Evolutionary conservation across 768 basidiomycete species (phyloP).

Genomic region (Boletales sp.): DNA sequence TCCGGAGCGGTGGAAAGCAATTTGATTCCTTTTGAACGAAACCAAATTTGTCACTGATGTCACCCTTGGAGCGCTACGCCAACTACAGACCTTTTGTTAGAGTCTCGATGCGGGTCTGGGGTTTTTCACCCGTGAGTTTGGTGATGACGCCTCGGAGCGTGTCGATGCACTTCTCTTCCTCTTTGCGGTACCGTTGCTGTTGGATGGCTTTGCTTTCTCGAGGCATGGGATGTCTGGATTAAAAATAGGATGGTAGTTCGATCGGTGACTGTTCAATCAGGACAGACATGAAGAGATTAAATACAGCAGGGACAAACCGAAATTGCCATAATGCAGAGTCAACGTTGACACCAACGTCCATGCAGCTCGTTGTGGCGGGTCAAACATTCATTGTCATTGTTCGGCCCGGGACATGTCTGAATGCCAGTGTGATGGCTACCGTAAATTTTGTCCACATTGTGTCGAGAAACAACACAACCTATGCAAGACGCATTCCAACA

Average conservation of each 20-base stretch:
- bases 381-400: neutral
- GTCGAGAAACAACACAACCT: no score
- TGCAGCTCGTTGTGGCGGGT: neutral
- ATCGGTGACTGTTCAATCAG: neutral
- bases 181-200: conserved; percentile 21
- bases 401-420: neutral
- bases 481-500: no score
- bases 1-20: conserved; percentile 5
- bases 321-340: neutral
- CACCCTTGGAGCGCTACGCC: neutral
- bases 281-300: conserved; percentile 2
- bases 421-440: no score
- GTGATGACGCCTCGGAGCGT: conserved; percentile 16
- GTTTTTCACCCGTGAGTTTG: conserved; percentile 14
- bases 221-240: neutral
- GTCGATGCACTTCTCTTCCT: conserved; percentile 21
- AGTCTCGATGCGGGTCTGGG: conserved; percentile 18
- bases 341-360: neutral
- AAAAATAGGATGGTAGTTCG: neutral
- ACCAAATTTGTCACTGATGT: neutral
- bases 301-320: neutral
- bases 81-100: conserved; percentile 16
- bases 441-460: no score
- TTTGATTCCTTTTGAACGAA: conserved; percentile 4
- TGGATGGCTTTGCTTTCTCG: conserved; percentile 10